Conservation (phyloP, 768 basidiomycete genomes). For the Astraeus odoratus region DNA sequence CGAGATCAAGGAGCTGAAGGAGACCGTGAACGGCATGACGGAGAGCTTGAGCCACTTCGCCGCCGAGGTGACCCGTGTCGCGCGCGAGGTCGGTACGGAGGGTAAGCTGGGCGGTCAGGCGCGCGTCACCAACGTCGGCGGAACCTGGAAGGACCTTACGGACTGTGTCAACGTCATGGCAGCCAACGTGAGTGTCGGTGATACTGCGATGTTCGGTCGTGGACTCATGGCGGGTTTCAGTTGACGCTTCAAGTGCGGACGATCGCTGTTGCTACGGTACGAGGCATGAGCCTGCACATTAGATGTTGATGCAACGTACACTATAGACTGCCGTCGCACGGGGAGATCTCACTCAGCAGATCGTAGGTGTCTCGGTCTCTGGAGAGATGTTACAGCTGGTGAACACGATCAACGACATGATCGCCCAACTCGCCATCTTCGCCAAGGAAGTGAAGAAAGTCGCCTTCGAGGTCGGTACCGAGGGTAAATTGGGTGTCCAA, state of each 20-base stretch:
- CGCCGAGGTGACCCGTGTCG: slow-evolving; percentile 80
- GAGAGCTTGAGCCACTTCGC: slow-evolving; percentile 80
- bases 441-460: slow-evolving; percentile 88
- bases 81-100: slow-evolving; percentile 95
- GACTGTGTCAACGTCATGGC: slow-evolving; percentile 97
- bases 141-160: slow-evolving; percentile 96
- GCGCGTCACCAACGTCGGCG: slow-evolving; percentile 87
- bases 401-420: slow-evolving; percentile 94
- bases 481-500: slow-evolving; percentile 97
- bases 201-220: neutral
- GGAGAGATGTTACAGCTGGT: slow-evolving; percentile 96
- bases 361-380: slow-evolving; percentile 84
- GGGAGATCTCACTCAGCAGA: slow-evolving; percentile 91
- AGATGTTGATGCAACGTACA: neutral
- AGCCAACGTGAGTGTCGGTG: slow-evolving; percentile 55
- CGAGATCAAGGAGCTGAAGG: slow-evolving; percentile 84
- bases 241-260: slow-evolving; percentile 90
- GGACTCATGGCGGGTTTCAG: slow-evolving; percentile 32
- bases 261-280: slow-evolving; percentile 85
- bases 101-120: slow-evolving; percentile 94
- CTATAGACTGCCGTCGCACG: slow-evolving; percentile 81
- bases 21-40: slow-evolving; percentile 96
- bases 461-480: slow-evolving; percentile 94
- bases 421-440: slow-evolving; percentile 61
- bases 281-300: slow-evolving; percentile 18